phyloP scores from a whole-genome alignment of 176 grass and related monocot genomes.

The Hsuehochloa calcarea region DNA sequence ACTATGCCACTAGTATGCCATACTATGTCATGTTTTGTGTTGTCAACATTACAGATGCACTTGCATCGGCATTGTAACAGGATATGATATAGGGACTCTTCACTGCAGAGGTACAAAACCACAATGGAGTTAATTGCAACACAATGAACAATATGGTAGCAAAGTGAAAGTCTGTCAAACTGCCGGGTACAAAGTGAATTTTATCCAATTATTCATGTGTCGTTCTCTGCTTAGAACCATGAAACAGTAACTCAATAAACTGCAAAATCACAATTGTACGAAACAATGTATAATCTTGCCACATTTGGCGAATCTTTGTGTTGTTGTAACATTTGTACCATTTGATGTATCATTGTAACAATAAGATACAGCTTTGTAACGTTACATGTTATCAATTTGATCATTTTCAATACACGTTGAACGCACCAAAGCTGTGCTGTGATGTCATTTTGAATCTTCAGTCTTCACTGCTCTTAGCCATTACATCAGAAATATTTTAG shows the following conservation, averaged over 20 bases:
- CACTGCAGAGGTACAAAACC: constrained; percentile 10
- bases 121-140: constrained; percentile 26
- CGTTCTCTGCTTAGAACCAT: background rate
- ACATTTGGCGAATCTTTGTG: constrained; percentile 24
- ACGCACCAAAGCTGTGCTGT: background rate
- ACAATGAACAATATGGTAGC: constrained; percentile 31
- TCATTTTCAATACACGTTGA: background rate
- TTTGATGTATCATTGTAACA: constrained; percentile 25
- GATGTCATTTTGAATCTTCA: background rate
- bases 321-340: constrained; percentile 38
- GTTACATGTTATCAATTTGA: background rate
- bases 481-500: background rate
- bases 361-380: constrained; percentile 15
- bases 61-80: background rate
- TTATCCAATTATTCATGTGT: constrained; percentile 12
- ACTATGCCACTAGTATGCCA: background rate
- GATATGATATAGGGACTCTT: background rate
- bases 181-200: constrained; percentile 39
- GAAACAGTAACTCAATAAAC: background rate
- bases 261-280: background rate
- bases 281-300: constrained; percentile 11
- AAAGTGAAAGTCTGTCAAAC: constrained; percentile 45
- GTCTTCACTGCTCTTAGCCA: background rate
- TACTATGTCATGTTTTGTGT: background rate
- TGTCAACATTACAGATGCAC: background rate